Evolutionary conservation across 2,329 filamentous ascomycete genomes (phyloP).

Genomic region (Ceratocystis cubensis): DNA sequence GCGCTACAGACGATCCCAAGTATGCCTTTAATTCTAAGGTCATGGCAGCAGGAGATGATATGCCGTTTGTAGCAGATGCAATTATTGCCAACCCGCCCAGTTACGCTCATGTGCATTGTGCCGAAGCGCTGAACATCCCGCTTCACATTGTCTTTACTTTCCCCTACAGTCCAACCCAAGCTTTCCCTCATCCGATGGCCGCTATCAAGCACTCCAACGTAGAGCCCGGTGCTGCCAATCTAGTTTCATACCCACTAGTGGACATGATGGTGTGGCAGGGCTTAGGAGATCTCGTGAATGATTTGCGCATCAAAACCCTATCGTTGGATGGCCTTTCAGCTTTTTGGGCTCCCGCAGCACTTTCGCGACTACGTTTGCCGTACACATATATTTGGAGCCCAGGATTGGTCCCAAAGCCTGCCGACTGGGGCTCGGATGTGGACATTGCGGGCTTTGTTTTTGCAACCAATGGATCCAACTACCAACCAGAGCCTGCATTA

Average conservation of each 20-base stretch:
- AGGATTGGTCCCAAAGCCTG: conserved; percentile 51
- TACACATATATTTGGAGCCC: conserved; percentile 64
- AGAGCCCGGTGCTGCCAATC: conserved; percentile 62
- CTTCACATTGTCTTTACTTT: conserved; percentile 84
- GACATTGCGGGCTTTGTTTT: conserved; percentile 71
- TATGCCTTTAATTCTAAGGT: conserved; percentile 49
- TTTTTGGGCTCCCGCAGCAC: conserved; percentile 62
- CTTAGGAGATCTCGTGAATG: conserved; percentile 64
- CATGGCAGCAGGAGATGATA: conserved; percentile 37
- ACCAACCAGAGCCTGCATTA: conserved; percentile 44
- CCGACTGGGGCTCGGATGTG: conserved; percentile 56
- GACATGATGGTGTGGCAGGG: conserved; percentile 91
- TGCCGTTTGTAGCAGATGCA: conserved; percentile 56
- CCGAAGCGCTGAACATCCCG: conserved; percentile 64
- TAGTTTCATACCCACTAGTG: conserved; percentile 67
- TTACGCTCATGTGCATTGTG: conserved; percentile 68
- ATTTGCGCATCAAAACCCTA: conserved; percentile 56
- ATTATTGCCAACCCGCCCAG: conserved; percentile 76
- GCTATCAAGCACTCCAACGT: conserved; percentile 62
- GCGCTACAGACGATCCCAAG: conserved; percentile 56
- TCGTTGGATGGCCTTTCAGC: conserved; percentile 62
- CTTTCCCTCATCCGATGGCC: conserved; percentile 66
- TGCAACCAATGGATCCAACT: conserved; percentile 52
- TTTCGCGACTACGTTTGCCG: conserved; percentile 61
- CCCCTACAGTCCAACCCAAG: conserved; percentile 61